Evolutionary conservation across 768 basidiomycete species (phyloP), one percentile per base, ranked within the genome.

Genomic region (Trametes gibbosa): DNA sequence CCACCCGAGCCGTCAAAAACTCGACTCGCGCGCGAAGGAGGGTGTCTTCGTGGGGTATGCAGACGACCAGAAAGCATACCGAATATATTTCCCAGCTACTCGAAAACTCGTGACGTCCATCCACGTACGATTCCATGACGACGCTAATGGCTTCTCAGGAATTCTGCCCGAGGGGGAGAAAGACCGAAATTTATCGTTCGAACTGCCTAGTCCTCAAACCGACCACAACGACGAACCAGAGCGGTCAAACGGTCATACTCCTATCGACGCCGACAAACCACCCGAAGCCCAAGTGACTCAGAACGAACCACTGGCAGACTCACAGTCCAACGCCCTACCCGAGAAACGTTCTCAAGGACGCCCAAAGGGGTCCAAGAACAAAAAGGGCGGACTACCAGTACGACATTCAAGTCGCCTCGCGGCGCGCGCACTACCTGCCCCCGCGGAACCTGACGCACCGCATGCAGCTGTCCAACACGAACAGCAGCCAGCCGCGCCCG

Each of bases 321-420:
- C 37, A 53, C 29, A 32, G 29, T n/a, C n/a, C n/a, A n/a, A n/a
- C n/a, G n/a, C n/a, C n/a, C n/a, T n/a, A n/a, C 29, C 10, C 29
- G 29, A 32, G 29, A 32, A 32, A 32, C 37, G 37, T 9, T 23
- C 39, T 53, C 51, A 39, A 13, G 41, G 51, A 41, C 51, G 51
- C 16, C 51, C 51, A 3, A 53, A 53, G 37, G 51, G 51, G 14
- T 53, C 51, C 23, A 53, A 53, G 51, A 53, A 53, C 51, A 53
- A 53, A 39, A 40, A 53, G 14, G 51, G 51, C 17, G 51, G 51
- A 14, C n/a, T 40, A 27, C 51, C 51, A 19, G 25, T 35, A 21
- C 51, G 39, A 8, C 51, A 29, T n/a, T 53, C 51, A 12, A 35
- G 37, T 9, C 51, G 41, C 9, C 37, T 35, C 27, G 21, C 39